Base-by-base conservation (phyloP, 2,329 filamentous ascomycete species). In the Colletotrichum coccodes region DNA sequence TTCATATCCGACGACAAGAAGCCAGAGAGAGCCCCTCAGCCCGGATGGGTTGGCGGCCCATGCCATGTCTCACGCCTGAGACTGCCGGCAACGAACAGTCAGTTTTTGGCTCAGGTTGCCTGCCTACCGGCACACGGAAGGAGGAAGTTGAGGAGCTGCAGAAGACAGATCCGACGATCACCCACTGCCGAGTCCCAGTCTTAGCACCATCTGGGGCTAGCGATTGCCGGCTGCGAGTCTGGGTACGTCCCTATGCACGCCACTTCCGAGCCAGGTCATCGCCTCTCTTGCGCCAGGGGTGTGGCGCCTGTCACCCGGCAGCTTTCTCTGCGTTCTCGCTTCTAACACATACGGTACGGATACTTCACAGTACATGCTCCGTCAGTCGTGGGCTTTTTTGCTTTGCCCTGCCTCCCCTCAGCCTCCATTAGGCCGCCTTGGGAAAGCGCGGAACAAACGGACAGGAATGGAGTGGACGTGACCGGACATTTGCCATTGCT, bases 171-270 rank as follows among this genome's bases (percentile, higher is more conserved):
- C 30, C 42, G 53, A 44, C 30, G 32, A 60, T 49, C 54, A 56
- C 53, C 40, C 44, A 53, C n/a, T 68, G 64, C 64, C 52, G 60
- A 52, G 40, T 47, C 32, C n/a, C 46, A 63, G 53, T 64, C 44
- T 58, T 23, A n/a, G 36, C 32, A 28, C 42, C 30, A 54, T 60
- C 65, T 50, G 23, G 61, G 46, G 61, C 54, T 65, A 52, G 34
- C 53, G 54, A 68, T 65, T 65, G 54, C 61, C 61, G 60, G 52
- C 64, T 36, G 52, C 38, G 38, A 46, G 52, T 53, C 11, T 34
- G 32, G 42, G 59, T 36, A 50, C 62, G 38, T 46, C 21, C 23
- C 38, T 58, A 30, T 64, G 32, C 47, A 47, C 32, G 40, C 47
- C 38, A 65, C 53, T 46, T 49, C n/a, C 23, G 34, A 64, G 32